phyloP scores from a whole-genome alignment of 495 filamentous ascomycete species.

The Cercophora samala region DNA sequence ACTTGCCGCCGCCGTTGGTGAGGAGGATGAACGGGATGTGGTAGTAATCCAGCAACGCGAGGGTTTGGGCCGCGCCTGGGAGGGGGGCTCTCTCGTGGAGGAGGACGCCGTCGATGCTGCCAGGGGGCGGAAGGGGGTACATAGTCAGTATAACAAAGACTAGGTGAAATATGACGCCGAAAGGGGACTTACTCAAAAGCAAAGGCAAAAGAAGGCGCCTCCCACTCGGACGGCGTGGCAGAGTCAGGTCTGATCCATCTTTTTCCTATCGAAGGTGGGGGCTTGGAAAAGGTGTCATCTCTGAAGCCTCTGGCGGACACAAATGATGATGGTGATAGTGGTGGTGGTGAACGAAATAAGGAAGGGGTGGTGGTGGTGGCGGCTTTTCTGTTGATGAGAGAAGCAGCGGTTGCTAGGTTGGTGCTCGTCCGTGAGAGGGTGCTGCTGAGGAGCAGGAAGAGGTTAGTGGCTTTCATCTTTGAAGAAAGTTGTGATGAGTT shows the following conservation, averaged over 20 bases:
- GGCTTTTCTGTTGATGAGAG: background rate
- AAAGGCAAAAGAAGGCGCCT: slow-evolving; percentile 34
- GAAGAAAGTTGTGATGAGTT: background rate
- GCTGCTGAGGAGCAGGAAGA: background rate
- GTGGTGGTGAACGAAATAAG: background rate
- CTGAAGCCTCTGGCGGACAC: background rate
- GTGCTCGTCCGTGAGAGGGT: background rate
- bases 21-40: slow-evolving; percentile 82
- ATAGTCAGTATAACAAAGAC: slow-evolving; percentile 4
- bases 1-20: slow-evolving; percentile 91
- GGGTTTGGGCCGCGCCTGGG: slow-evolving; percentile 71
- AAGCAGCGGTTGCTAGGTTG: too few relatives aligned
- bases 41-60: slow-evolving; percentile 66
- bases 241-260: background rate
- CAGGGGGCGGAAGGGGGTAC: too few relatives aligned
- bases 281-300: background rate
- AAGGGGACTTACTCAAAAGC: slow-evolving; percentile 36
- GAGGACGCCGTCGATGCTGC: slow-evolving; percentile 94
- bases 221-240: background rate
- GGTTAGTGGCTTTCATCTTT: background rate
- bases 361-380: background rate
- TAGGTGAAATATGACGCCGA: background rate
- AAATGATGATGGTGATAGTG: background rate
- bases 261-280: background rate
- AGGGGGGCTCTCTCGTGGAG: slow-evolving; percentile 78